Base-by-base conservation (phyloP, 1,139 yeast species). In the Candida smagusa region DNA sequence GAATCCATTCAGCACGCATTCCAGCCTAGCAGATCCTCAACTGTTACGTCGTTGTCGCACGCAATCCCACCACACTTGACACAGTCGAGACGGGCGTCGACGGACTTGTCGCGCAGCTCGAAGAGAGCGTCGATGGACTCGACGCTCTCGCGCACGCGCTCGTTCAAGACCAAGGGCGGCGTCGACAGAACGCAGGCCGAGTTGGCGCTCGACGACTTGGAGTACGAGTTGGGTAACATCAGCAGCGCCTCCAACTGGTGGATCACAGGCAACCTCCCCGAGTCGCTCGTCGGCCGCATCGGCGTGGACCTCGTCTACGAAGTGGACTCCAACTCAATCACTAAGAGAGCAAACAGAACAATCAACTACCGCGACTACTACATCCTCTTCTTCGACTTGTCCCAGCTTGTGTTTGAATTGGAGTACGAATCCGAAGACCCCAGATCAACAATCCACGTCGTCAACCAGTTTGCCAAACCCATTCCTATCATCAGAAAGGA, bases 351-450 rank as follows among this genome's bases (percentile, higher is more conserved):
- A 9, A 77, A 78, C 19, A 65, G 75, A 32, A 51, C 50, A 4
- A 59, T 79, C 35, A 61, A 70, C 6, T 71, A 77, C 43, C 72
- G 83, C 40, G 92, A 85, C 46, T 81, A 84, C 49, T 88, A 87
- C 56, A 70, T 89, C 12, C 60, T 89, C 33, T 84, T 81, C 56
- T 79, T 77, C 44, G 95, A 86, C 54, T 79, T 84, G 47, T 76
- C 92, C 2, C 89, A 84, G 51, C 67, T 83, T 12, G 60, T 75
- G 1, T 61, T 85, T 46, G 80, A 79, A 45, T 65, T 79, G 7
- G 71, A 74, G 31, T 87, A 68, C 52, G 81, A 81, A 35, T 52
- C 58, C 12, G 64, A 67, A 21, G 77, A 79, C 43, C 89, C 95
- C 1, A 55, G 74, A 13, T 59, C 70, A 4, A 67, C 86, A 1